A percentile compares a stretch with the other conserved stretches of the same genome.
phyloP scores from a whole-genome alignment of 306 rosid genomes.

The Lotus japonicus region DNA sequence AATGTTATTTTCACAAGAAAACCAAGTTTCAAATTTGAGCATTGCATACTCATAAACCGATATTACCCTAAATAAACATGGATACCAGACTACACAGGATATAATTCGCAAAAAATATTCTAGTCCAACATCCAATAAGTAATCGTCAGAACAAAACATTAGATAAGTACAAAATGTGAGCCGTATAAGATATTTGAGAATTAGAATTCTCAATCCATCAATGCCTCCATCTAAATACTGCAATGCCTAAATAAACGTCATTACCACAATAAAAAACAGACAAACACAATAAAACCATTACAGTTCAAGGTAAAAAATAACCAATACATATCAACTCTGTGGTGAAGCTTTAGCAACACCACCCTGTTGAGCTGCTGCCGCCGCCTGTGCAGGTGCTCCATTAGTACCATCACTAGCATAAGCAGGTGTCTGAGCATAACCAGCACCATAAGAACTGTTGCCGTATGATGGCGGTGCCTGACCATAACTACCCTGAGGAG shows the following conservation, averaged over 20 bases:
- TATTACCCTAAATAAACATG: too few relatives aligned
- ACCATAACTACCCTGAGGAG: slow-evolving; percentile 54
- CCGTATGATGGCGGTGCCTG: slow-evolving; percentile 66
- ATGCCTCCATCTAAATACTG: slow-evolving; percentile 15
- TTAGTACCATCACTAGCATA: slow-evolving; percentile 52
- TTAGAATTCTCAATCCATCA: not conserved
- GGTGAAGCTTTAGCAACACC: slow-evolving; percentile 78
- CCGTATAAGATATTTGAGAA: not conserved
- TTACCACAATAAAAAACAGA: slow-evolving; percentile 19
- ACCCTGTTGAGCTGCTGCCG: slow-evolving; percentile 25
- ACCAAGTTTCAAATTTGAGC: too few relatives aligned
- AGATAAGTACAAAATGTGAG: not conserved
- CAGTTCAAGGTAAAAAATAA: not conserved
- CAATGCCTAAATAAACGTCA: slow-evolving; percentile 27
- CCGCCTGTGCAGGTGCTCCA: slow-evolving; percentile 47
- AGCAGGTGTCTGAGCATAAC: slow-evolving; percentile 56
- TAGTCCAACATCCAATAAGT: not conserved
- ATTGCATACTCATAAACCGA: too few relatives aligned
- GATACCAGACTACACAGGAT: not conserved
- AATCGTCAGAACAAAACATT: not conserved
- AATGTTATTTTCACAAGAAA: too few relatives aligned
- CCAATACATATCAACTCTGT: slow-evolving; percentile 35
- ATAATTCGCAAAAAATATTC: not conserved
- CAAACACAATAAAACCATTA: not conserved
- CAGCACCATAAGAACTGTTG: slow-evolving; percentile 52